Base-by-base conservation (phyloP, 305 asterid species). In the Striga hermonthica region DNA sequence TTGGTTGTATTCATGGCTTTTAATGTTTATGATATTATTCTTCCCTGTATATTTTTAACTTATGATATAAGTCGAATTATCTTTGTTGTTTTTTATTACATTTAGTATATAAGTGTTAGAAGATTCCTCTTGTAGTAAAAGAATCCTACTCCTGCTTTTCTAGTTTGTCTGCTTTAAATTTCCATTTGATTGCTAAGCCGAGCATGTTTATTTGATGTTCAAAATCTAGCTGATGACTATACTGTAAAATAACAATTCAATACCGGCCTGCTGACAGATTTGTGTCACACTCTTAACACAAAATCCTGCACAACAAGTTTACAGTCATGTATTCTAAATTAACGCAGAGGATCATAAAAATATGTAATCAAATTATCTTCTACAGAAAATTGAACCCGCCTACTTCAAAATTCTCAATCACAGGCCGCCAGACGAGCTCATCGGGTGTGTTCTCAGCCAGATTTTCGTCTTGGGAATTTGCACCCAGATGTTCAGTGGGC, bases 401-500 rank as follows among this genome's bases (percentile, higher is more conserved):
- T 82, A 79, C 31, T 22, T 22, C 82, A 73, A 86, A 89, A 88
- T 85, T 87, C 80, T 87, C 89, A 53, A 89, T 79, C 88, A 89
- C 98, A 92, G 98, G 96, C 97, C 64, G 98, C 98, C 9, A 68
- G 93, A 62, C 89, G 97, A 66, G 97, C 96, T 57, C 76, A 76
- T 49, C 81, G 97, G 69, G 89, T 84, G 62, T 95, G 95, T 67
- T 73, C 89, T 49, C 85, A 81, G 79, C 83, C 91, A 13, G 95
- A 84, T 15, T 92, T 92, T 71, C 83, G 89, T 72, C 90, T 92
- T 47, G 96, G 96, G 62, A 84, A 76, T 68, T 71, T 85, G 82
- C 98, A 87, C 84, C 97, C 98, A 52, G 67, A 80, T 79, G 89
- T 92, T 72, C 84, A 85, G 75, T 92, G 98, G 98, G 98, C 95